Base-by-base conservation (phyloP, 805 yeast genomes). In the Candida silvatica region DNA sequence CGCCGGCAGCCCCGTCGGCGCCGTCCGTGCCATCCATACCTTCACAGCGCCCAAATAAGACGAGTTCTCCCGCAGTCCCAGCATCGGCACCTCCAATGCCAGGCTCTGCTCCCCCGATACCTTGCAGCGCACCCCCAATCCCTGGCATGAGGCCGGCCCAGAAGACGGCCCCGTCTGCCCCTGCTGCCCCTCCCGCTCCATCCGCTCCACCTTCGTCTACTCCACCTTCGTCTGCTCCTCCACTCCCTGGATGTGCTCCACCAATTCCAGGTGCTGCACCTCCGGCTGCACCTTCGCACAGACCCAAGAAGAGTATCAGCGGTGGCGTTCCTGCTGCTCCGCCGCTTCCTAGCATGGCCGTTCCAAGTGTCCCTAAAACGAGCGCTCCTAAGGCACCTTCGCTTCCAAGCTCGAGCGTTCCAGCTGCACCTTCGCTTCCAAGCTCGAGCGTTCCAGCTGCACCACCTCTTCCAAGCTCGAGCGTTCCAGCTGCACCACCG, bases 1-100 rank as follows among this genome's bases (percentile, higher is more conserved):
- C 36, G 27, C 41, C 39, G 6, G 6, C 42, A 12, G 36, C 43
- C 5, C 47, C 56, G 12, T 18, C 34, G 11, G 32, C 34, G 41
- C 34, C 38, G 17, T 14, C 24, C n/a, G 31, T 30, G 17, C 40
- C 40, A 12, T 17, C 26, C 3, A 25, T 31, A 9, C 23, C 34
- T n/a, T 26, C 32, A 12, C 4, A 20, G n/a, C 6, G 33, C 27
- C 9, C 17, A 8, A 8, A n/a, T 8, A 7, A 5, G 14, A n/a
- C 24, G 9, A 7, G 22, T 8, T 5, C 32, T 9, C 47, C 61
- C 12, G 47, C 59, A 3, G 44, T 54, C 6, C 51, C 51, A 4
- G 41, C 52, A 31, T 40, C 49, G 6, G 61, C 66, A 15, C 42
- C 62, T 7, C 38, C 51, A 14, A 58, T 64, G 4, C 51, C 54